Evolutionary conservation across 2,329 filamentous ascomycete genomes (phyloP).

Genomic region (Talaromyces sp.): DNA sequence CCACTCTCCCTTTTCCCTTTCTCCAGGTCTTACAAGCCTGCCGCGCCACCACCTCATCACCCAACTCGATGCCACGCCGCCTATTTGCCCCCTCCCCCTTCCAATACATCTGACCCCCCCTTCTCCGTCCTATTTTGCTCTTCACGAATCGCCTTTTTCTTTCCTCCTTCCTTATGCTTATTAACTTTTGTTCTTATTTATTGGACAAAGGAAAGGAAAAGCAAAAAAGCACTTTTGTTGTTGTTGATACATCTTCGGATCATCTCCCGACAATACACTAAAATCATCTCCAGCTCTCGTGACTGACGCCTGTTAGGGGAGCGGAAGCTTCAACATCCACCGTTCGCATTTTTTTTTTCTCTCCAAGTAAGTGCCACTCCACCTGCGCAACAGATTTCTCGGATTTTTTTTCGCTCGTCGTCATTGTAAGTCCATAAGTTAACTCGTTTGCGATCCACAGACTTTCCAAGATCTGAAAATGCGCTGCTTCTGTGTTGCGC

Average conservation of each 20-base stretch:
- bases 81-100: conserved; percentile 19
- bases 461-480: conserved; percentile 15
- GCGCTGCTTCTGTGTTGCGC: conserved; percentile 19
- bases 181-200: background rate
- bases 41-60: conserved; percentile 17
- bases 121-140: conserved; percentile 17
- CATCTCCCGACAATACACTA: background rate
- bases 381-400: background rate
- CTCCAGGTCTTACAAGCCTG: conserved; percentile 17
- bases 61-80: conserved; percentile 19
- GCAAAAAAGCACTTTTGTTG: background rate
- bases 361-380: conserved; percentile 1
- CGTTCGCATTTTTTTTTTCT: background rate
- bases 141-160: conserved; percentile 10
- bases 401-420: background rate
- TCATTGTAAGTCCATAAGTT: background rate
- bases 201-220: background rate
- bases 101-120: conserved; percentile 14
- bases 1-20: background rate
- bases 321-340: conserved; percentile 5
- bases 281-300: conserved; percentile 2
- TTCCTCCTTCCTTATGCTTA: conserved; percentile 11
- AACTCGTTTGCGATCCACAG: background rate
- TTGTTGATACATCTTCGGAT: background rate
- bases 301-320: background rate